Evolutionary conservation across 2,329 filamentous ascomycete genomes (phyloP), one percentile per base, ranked within the genome.

Genomic region (Lasiodiplodia gonubiensis): DNA sequence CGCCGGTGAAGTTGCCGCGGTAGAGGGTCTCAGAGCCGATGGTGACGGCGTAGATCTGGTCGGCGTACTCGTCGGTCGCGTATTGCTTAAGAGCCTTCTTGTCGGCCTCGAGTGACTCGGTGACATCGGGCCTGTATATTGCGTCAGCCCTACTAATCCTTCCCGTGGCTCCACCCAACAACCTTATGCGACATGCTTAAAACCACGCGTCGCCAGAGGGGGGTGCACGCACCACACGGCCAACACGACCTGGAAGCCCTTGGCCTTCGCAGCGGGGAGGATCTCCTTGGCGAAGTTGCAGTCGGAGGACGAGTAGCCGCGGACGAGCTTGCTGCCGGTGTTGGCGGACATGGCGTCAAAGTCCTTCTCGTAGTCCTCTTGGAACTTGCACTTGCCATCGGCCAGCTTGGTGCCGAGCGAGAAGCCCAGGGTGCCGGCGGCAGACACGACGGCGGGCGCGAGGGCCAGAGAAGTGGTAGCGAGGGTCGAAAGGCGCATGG

Each of bases 11-110:
- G 76, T 88, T 89, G 66, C 86, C 86, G 66, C 90, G 87, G 80
- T 92, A 92, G 55, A 92, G 82, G 6, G 86, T 85, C 81, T 92
- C 90, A 16, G 88, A 91, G 33, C 90, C 90, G 68, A 92, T 88
- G 5, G 89, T 91, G 70, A 92, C 86, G 67, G 86, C 90, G 74
- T 90, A 87, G 70, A 92, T 84, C 68, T 86, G 84, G 68, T 86
- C 83, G 72, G 84, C 80, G 76, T 84, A 85, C 78, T 85, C 67
- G 10, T 70, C 72, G 23, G 78, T 74, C 2, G 81, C 82, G 70
- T 84, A 81, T 68, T 73, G 79, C 64, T 83, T 80, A 67, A 91
- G 80, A 14, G 89, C 88, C 7, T 81, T 77, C 74, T 87, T 87
- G 76, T 92, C 90, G 57, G 82, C 79, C 30, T 84, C 74, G 79